Evolutionary conservation across 208 protist genomes (phyloP).

Genomic region (Herpetomonas muscarum): DNA sequence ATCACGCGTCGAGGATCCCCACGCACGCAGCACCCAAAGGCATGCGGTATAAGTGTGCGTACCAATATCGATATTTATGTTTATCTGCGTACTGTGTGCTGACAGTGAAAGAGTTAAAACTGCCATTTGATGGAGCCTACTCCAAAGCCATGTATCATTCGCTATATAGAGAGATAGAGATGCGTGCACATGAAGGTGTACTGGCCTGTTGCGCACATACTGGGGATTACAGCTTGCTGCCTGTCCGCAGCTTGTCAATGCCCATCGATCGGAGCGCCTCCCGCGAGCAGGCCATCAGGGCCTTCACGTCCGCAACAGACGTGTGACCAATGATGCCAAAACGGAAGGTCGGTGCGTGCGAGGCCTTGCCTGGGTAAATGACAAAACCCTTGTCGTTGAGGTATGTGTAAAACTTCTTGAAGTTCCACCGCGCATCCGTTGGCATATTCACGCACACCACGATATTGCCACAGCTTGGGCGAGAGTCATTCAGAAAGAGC

Average conservation of each 20-base stretch:
- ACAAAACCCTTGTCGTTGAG: slow-evolving; percentile 68
- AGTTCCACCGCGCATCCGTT: slow-evolving; percentile 70
- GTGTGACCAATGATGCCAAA: slow-evolving; percentile 85
- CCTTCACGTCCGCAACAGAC: slow-evolving; percentile 33
- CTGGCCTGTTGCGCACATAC: too few species aligned
- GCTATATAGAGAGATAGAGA: too few species aligned
- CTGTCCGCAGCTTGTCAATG: slow-evolving; percentile 35
- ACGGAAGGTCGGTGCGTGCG: slow-evolving; percentile 81
- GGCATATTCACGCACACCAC: slow-evolving; percentile 85
- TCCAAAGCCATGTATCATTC: too few species aligned
- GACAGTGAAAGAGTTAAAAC: too few species aligned
- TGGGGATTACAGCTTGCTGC: slow-evolving; percentile 46
- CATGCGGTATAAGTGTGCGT: too few species aligned
- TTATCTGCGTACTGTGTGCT: too few species aligned
- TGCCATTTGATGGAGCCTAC: too few species aligned
- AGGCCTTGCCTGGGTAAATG: slow-evolving; percentile 85
- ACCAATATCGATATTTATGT: too few species aligned
- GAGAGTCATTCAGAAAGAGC: slow-evolving; percentile 55
- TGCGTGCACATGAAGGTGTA: too few species aligned
- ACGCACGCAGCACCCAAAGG: too few species aligned
- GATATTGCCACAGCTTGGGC: slow-evolving; percentile 65
- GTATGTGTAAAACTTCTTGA: slow-evolving; percentile 81
- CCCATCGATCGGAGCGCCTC: slow-evolving; percentile 57
- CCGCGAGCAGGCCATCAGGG: slow-evolving; percentile 44
- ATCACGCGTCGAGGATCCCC: too few species aligned